Evolutionary conservation across 352 stramenopile genomes (phyloP), one percentile per base, ranked within the genome.

Genomic region (Phytophthora foliorum): DNA sequence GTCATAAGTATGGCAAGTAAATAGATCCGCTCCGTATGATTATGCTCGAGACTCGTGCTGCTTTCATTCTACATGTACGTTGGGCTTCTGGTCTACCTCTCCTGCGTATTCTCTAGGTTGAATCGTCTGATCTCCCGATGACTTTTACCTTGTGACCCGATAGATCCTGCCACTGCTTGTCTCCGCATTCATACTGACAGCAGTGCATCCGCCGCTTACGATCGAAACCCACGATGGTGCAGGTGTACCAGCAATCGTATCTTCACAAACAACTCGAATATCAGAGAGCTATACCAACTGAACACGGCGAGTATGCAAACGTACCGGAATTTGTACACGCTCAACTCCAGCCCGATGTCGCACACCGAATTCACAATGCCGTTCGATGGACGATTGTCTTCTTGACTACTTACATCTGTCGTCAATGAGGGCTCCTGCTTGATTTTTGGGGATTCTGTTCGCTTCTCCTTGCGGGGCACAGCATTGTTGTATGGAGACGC

Each of bases 1-100:
- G 88, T 77, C 88, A 90, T 80, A 95, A 95, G 67, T 95, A 95
- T 81, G 86, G 86, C 65, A 92, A 93, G 69, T 93, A 91, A 87
- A 84, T 78, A 76, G 61, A 82, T 72, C 57, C 58, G 61, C 29
- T 64, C 52, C 44, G 56, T 68, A 58, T 66, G 44, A 63, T 75
- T 60, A 60, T 62, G 39, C 63, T 60, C 41, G 56, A 61, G 42
- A 46, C 27, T 39, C n/a, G 13, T 22, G 36, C 59, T 54, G 38
- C 6, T 63, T 32, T 54, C n/a, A 42, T n/a, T 34, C 29, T 34
- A 8, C 29, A 13, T 13, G 29, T 52, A 25, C 14, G 32, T 42
- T 63, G 19, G 31, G 39, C 8, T 49, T 13, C 32, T 42, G 22
- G 13, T 42, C 19, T 46, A 22, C n/a, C n/a, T n/a, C n/a, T n/a